A percentile compares a stretch with the other conserved stretches of the same genome.
These are phyloP conservation scores for Lathyrus tuberosus DNA, from an alignment of 306 rosid species.

Conservation along the genomic window DNA sequence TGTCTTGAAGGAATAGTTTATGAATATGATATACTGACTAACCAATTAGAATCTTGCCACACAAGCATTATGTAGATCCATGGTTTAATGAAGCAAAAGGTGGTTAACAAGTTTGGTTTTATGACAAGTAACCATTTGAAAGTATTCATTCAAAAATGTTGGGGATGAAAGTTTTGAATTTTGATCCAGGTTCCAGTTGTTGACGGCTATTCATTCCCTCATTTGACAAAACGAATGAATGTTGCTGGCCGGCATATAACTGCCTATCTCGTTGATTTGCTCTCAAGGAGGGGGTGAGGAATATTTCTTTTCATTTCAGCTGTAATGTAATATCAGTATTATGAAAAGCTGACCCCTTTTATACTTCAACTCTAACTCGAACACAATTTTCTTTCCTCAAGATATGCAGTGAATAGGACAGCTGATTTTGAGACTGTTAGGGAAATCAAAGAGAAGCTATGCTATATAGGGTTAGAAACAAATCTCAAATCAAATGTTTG, in stretches of 20 bases:
- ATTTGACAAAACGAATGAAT: constrained; percentile 97
- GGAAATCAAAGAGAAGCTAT: constrained; percentile 97
- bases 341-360: constrained; percentile 25
- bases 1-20: background rate
- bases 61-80: constrained; percentile 12
- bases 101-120: constrained; percentile 10
- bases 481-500: constrained; percentile 27
- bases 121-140: constrained; percentile 8
- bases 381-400: constrained; percentile 47
- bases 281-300: constrained; percentile 96
- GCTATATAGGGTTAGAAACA: constrained; percentile 78
- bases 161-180: constrained; percentile 28
- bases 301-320: constrained; percentile 35
- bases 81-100: constrained; percentile 30
- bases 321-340: constrained; percentile 35
- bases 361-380: constrained; percentile 38
- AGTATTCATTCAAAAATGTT: constrained; percentile 26
- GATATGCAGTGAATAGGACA: constrained; percentile 89
- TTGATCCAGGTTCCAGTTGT: constrained; percentile 91
- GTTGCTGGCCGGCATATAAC: constrained; percentile 99
- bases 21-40: background rate
- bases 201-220: constrained; percentile 98
- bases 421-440: constrained; percentile 99
- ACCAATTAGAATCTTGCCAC: background rate
- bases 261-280: constrained; percentile 95